Conservation (phyloP, 2,329 filamentous ascomycete species). For the Sporothrix globosa region DNA sequence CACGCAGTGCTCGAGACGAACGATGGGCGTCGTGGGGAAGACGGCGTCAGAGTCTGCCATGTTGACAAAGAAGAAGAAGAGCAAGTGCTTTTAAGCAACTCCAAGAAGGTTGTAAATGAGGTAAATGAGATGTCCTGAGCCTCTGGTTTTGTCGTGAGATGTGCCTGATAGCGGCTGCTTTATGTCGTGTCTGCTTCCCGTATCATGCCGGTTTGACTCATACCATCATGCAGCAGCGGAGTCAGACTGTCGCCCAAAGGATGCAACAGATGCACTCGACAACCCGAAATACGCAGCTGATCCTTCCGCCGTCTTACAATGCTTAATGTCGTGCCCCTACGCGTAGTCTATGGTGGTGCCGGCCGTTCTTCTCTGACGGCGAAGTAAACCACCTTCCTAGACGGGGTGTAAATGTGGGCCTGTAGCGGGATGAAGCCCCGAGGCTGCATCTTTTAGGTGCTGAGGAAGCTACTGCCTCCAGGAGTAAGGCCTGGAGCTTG, state of each 20-base stretch:
- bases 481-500: not conserved
- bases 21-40: conserved; percentile 37
- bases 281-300: not conserved
- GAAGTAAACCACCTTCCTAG: conserved; percentile 26
- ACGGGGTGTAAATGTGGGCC: conserved; percentile 18
- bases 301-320: conserved; percentile 17
- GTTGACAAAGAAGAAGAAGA: not conserved
- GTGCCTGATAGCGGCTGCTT: not conserved
- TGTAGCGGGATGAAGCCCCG: conserved; percentile 10
- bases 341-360: not conserved
- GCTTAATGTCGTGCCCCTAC: not conserved
- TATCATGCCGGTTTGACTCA: conserved; percentile 14
- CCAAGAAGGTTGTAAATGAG: no score
- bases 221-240: not conserved
- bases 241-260: not conserved
- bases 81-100: no score
- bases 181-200: not conserved
- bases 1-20: conserved; percentile 42
- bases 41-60: conserved; percentile 22
- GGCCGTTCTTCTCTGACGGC: not conserved
- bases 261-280: not conserved
- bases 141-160: not conserved
- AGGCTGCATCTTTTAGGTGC: not conserved
- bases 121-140: no score
- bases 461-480: not conserved